Evolutionary conservation across 2,329 filamentous ascomycete species (phyloP), one percentile per base, ranked within the genome.

Genomic region (Diaporthe vaccinii): DNA sequence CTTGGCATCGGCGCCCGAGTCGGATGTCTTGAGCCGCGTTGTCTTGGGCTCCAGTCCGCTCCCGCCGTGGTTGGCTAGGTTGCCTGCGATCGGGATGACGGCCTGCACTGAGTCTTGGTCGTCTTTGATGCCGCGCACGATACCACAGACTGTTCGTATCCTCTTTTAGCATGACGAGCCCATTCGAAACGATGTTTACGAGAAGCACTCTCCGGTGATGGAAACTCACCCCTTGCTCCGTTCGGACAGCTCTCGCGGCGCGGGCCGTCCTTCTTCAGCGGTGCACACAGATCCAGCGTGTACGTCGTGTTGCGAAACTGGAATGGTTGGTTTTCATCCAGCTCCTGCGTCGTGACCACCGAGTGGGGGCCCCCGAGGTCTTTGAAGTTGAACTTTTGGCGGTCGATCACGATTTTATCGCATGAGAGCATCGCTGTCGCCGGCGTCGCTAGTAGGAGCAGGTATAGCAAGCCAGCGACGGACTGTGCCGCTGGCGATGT

Each of bases 71-170:
- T 90, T 85, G 58, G 87, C 84, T 46, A 95, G 91, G 20, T 93
- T 89, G 36, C 95, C 95, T 1, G 94, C 94, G 77, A 98, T 93
- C 12, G 94, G 91, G 70, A 93, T 91, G 2, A 93, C 90, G 49
- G 89, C 85, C 58, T 86, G 84, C 39, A 92, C 86, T 72, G 89
- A 88, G 41, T 88, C 85, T 65, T 87, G 84, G 67, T 88, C 83
- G 3, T 85, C 80, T 55, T 87, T 84, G 78, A 91, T 87, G 51
- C 87, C 85, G 73, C 91, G 90, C 76, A 91, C 87, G 80, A 97
- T 93, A 14, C 89, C 95, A 84, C 96, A 98, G 55, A 96, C 94
- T 94, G 76, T 15, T 61, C 2, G n/a, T 1, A n/a, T 3, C 4
- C 15, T 28, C 15, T 4, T 5, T 69, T 36, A 69, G 65, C 34